phyloP scores from a whole-genome alignment of 2,329 filamentous ascomycete genomes.

The Diplodia mutila region DNA sequence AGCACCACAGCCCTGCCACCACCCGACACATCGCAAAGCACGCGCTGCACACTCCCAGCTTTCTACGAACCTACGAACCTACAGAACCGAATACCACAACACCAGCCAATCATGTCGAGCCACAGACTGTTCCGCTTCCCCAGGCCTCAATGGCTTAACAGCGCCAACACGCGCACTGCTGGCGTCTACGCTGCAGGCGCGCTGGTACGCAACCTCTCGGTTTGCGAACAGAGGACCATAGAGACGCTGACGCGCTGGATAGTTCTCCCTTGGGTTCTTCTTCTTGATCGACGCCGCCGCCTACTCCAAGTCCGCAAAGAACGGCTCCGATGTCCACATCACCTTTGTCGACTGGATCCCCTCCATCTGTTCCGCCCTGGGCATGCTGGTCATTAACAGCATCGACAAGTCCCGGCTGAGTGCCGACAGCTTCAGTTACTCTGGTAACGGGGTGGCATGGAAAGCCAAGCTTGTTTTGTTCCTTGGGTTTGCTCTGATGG shows the following conservation, averaged over 20 bases:
- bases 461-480: slow-evolving; percentile 71
- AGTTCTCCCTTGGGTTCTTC: slow-evolving; percentile 74
- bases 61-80: neutral
- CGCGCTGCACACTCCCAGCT: neutral
- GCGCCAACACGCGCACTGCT: slow-evolving; percentile 63
- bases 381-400: slow-evolving; percentile 73
- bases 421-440: slow-evolving; percentile 68
- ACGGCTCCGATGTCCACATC: slow-evolving; percentile 65
- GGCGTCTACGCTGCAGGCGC: slow-evolving; percentile 70
- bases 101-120: slow-evolving; percentile 45
- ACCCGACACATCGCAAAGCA: neutral
- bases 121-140: slow-evolving; percentile 69
- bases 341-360: slow-evolving; percentile 75
- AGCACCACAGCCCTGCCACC: neutral
- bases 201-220: slow-evolving; percentile 54
- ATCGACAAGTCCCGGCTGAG: slow-evolving; percentile 70
- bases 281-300: slow-evolving; percentile 68
- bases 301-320: slow-evolving; percentile 64
- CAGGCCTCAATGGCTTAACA: slow-evolving; percentile 69
- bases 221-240: neutral
- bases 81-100: neutral
- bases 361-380: slow-evolving; percentile 69
- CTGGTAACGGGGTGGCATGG: slow-evolving; percentile 69
- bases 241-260: slow-evolving; percentile 20
- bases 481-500: slow-evolving; percentile 70